These are phyloP conservation scores for Trifolium repens DNA, from an alignment of 306 rosid species.

Conservation along the genomic window DNA sequence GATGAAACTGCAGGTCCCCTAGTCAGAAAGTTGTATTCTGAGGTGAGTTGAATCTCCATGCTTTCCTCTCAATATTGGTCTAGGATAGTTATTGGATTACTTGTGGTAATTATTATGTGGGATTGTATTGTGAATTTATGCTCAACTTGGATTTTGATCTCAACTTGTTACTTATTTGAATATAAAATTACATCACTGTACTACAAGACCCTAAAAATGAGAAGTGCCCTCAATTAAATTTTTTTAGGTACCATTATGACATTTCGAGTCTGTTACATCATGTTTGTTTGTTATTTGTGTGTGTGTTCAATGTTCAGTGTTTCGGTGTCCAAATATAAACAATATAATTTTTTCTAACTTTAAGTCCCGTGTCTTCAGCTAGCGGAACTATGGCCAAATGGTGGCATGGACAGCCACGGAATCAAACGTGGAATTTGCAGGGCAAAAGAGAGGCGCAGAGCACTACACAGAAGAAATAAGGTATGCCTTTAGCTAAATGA, in stretches of 20 bases:
- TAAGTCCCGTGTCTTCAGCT: constrained; percentile 59
- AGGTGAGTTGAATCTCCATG: constrained; percentile 56
- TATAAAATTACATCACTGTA: constrained; percentile 25
- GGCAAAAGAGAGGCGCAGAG: constrained; percentile 86
- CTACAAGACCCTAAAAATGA: neutral
- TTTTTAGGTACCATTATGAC: neutral
- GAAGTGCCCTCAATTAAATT: neutral
- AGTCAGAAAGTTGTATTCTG: constrained; percentile 79
- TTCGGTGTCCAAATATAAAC: constrained; percentile 7
- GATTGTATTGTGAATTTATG: constrained; percentile 5
- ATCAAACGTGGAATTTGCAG: constrained; percentile 84
- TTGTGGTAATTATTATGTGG: constrained; percentile 16
- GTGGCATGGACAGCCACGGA: constrained; percentile 96
- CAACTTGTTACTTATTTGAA: constrained; percentile 14
- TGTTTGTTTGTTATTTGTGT: neutral
- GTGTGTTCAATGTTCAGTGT: constrained; percentile 17
- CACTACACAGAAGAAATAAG: constrained; percentile 58
- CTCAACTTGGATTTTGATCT: constrained; percentile 18
- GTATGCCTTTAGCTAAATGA: constrained; percentile 46
- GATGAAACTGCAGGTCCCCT: constrained; percentile 90
- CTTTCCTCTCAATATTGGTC: constrained; percentile 16
- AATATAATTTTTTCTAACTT: constrained; percentile 18
- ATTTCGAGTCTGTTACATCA: constrained; percentile 4
- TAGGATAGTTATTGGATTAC: constrained; percentile 31
- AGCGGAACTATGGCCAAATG: constrained; percentile 90